Conservation (phyloP, 495 filamentous ascomycete species). For the Penicillium turbatum region DNA sequence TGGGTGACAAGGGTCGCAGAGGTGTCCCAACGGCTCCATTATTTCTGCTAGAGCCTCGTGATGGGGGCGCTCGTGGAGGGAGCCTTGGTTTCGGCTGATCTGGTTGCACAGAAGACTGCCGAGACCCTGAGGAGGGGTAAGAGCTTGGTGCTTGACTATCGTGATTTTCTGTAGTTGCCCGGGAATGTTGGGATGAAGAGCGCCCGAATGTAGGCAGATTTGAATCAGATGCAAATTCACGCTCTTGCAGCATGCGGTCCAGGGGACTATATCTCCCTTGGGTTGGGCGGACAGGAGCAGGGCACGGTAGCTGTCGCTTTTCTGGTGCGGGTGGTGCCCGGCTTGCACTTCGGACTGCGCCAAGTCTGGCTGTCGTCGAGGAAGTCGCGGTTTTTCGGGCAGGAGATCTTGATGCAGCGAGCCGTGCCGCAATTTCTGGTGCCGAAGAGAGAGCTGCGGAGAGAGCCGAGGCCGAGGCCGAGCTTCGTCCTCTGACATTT, state of each 20-base stretch:
- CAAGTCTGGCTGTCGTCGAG: constrained; percentile 16
- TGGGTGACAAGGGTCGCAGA: constrained; percentile 23
- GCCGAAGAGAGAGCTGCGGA: constrained; percentile 17
- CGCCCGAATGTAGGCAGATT: constrained; percentile 1
- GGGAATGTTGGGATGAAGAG: constrained; percentile 12
- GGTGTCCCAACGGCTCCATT: constrained; percentile 11
- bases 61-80: constrained; percentile 26
- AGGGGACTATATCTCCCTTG: background rate
- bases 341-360: constrained; percentile 23
- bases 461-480: constrained; percentile 15
- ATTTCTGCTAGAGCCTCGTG: constrained; percentile 13
- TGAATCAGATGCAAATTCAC: constrained; percentile 10
- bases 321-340: constrained; percentile 11
- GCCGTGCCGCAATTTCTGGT: constrained; percentile 36
- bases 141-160: constrained; percentile 11
- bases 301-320: constrained; percentile 14
- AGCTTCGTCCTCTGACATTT: constrained; percentile 10
- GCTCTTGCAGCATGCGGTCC: constrained; percentile 15
- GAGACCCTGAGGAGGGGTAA: constrained; percentile 17
- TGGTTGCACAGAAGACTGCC: constrained; percentile 10
- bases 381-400: constrained; percentile 8
- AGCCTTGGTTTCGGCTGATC: constrained; percentile 23
- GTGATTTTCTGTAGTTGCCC: constrained; percentile 8
- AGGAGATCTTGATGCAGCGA: constrained; percentile 34
- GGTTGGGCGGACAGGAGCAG: constrained; percentile 14